Evolutionary conservation across 2,329 filamentous ascomycete species (phyloP).

Genomic region (Botrytis pseudocinerea): DNA sequence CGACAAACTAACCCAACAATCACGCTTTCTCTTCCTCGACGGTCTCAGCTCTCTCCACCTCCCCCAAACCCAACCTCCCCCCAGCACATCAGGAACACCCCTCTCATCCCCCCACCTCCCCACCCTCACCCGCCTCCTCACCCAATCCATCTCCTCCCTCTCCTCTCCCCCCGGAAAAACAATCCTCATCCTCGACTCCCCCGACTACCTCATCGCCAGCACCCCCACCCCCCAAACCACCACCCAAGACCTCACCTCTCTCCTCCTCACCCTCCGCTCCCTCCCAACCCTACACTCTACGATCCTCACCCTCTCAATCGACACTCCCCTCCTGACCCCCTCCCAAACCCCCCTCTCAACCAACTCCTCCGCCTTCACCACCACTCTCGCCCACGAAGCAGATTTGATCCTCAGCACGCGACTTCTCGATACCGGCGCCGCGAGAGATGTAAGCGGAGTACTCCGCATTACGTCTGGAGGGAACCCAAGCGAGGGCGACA

Average conservation of each 20-base stretch:
- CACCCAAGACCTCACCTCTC: not conserved
- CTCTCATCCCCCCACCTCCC: not conserved
- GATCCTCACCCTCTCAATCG: conserved; percentile 69
- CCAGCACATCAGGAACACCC: not conserved
- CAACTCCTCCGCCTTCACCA: conserved; percentile 68
- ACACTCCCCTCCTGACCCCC: conserved; percentile 61
- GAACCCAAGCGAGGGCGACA: conserved; percentile 28
- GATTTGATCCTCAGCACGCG: conserved; percentile 70
- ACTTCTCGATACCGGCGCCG: conserved; percentile 81
- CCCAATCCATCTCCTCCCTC: not conserved
- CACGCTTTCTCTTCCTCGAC: conserved; percentile 62
- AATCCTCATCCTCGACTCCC: conserved; percentile 16
- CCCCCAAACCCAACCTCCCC: not conserved
- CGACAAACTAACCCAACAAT: conserved; percentile 55
- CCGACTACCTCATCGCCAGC: conserved; percentile 6
- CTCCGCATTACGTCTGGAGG: conserved; percentile 68
- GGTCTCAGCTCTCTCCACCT: conserved; percentile 2
- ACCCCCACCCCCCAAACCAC: not conserved
- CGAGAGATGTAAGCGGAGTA: conserved; percentile 87
- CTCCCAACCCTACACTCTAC: conserved; percentile 52
- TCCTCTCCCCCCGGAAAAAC: not conserved
- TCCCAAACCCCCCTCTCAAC: conserved; percentile 65
- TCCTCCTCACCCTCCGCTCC: not conserved
- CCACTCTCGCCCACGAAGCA: conserved; percentile 74
- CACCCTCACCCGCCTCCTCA: not conserved